Evolutionary conservation across 2,329 filamentous ascomycete genomes (phyloP), one percentile per base, ranked within the genome.

Genomic region (Sporothrix dimorphospora): DNA sequence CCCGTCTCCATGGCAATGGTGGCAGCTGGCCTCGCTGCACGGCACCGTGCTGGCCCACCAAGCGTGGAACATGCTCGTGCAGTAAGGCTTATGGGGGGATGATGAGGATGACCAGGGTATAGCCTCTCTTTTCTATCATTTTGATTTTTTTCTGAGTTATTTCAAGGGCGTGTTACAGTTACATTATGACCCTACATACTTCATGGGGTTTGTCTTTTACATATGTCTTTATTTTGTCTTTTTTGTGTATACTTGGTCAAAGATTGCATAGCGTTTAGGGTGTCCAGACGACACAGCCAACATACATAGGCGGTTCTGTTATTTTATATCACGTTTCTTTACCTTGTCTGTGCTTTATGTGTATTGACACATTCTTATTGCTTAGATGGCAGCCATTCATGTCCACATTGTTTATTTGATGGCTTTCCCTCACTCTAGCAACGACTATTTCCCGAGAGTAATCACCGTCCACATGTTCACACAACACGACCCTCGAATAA

Each of bases 1-100:
- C 24, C 16, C 11, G 0, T 21, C 53, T 19, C 66, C 69, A n/a
- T 75, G 74, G 72, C 53, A 40, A 34, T 73, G 70, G 72, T 73
- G 72, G 74, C 73, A 75, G 72, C 27, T 75, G 59, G 75, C 57
- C 11, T 34, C 47, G 72, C 72, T 76, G 66, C 75, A 76, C 55
- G 57, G 71, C 2, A 38, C 55, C 1, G 72, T 72, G 21, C 30
- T 73, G 16, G 72, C 27, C 1, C 75, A 76, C 71, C 70, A 73
- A 42, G 49, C 57, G 53, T 75, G 73, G 74, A 72, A 72, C 61
- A 21, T 72, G 40, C 38, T 61, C 2, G 51, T 47, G 67, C 53
- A 45, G 34, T 72, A 34, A 59, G 1, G 19, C 0, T 3, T 53
- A 6, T 34, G 8, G 24, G 30, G n/a, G 16, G 24, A 8, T 7